Percentiles rank a stretch among this genome's conserved stretches.
Conservation (phyloP, 257 asterid species). For the Solanum pinnatisectum region DNA sequence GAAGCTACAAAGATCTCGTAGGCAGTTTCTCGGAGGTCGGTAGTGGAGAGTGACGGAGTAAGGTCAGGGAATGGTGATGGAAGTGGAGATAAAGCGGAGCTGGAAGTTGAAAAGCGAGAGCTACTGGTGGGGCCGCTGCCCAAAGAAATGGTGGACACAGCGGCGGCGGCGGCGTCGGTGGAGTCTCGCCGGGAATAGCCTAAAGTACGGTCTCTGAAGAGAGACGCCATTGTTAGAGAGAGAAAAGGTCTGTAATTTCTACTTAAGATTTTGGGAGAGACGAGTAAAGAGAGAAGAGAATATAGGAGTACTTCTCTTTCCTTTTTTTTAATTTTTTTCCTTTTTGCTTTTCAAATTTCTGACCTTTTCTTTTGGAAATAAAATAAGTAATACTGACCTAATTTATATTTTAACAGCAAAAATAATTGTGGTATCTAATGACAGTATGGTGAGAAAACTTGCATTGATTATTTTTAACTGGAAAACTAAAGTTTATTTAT, state of each 20-base stretch:
- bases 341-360: neutral
- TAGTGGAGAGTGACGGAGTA: conserved; percentile 46
- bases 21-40: conserved; percentile 74
- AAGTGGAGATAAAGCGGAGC: conserved; percentile 34
- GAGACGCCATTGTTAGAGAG: conserved; percentile 76
- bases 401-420: neutral
- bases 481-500: neutral
- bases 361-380: neutral
- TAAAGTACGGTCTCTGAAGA: conserved; percentile 74
- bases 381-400: neutral
- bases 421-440: neutral
- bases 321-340: neutral
- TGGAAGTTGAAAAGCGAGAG: neutral
- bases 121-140: neutral
- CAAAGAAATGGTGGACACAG: conserved; percentile 18
- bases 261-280: neutral
- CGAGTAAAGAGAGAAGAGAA: conserved; percentile 1
- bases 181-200: conserved; percentile 69
- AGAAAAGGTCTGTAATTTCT: neutral
- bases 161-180: conserved; percentile 26
- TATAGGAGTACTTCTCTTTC: neutral
- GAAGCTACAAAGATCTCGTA: conserved; percentile 93
- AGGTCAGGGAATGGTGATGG: conserved; percentile 77
- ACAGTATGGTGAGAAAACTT: neutral
- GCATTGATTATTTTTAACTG: neutral